Evolutionary conservation across 441 rosid genomes (phyloP), one percentile per base, ranked within the genome.

Genomic region (Aquilaria agallochum): DNA sequence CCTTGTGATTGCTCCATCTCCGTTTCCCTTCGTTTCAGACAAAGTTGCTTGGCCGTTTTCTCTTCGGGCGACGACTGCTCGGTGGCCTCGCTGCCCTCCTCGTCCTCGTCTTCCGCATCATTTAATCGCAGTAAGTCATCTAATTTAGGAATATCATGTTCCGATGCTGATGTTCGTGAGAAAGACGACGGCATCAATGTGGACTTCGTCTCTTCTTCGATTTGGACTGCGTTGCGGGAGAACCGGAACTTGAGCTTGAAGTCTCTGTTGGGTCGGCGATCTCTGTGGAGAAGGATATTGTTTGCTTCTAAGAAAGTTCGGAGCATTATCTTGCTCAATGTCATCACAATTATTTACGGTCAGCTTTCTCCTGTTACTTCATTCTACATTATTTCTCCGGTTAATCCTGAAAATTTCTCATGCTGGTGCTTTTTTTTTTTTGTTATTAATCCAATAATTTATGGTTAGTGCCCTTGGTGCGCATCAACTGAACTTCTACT

Each of bases 251-350:
- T 55, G 0, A 68, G 40, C 32, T 60, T 69, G 9, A 70, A 71
- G 56, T 64, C 66, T 49, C 60, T 67, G 70, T 74, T 63, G 55
- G 74, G 71, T 59, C 80, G 61, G 73, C 58, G 71, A 63, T 72
- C 67, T 9, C 61, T 59, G 40, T 67, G 85, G 83, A 63, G 74
- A 67, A 81, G 79, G 79, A 70, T 78, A 27, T 53, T 70, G 68
- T 78, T 68, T 64, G 71, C 74, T 4, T 83, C 92, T 0, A 69
- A 48, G 60, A 84, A 76, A 73, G 73, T 77, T 30, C 71, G 83
- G 74, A 78, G 90, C 72, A 71, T 87, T 62, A 40, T 79, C 63
- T 58, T 84, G 73, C 88, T 84, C 68, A 87, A 83, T 64, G 78
- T 64, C 61, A 60, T 77, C 59, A 70, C 95, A 42, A 15, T 81